Conservation (phyloP, 371 early-diverging fungal species). For the Mortierella sp. region DNA sequence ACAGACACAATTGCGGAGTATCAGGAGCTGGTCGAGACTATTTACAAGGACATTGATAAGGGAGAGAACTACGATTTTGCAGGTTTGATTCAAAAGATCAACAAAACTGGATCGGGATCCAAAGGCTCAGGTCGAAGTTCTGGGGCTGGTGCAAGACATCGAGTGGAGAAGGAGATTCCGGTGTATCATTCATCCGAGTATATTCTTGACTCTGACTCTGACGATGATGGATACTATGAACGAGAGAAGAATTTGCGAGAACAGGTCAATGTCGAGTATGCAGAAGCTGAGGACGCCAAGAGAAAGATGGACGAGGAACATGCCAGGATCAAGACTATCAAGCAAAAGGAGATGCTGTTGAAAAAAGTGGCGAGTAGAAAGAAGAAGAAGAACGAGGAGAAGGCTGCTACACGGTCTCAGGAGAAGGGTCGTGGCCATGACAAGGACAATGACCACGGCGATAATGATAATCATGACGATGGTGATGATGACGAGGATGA, state of each 20-base stretch:
- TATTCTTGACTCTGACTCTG: conserved; percentile 47
- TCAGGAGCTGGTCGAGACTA: conserved; percentile 27
- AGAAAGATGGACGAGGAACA: conserved; percentile 16
- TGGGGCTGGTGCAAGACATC: background rate
- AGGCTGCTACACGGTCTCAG: background rate
- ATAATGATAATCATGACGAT: conserved; percentile 3
- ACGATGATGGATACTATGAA: conserved; percentile 26
- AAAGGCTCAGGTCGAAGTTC: background rate
- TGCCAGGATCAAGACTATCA: conserved; percentile 14
- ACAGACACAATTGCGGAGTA: conserved; percentile 42
- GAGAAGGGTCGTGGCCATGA: conserved; percentile 3
- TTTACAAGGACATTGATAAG: background rate
- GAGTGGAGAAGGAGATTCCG: conserved; percentile 7
- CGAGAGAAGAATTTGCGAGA: conserved; percentile 21
- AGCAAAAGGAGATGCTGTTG: conserved; percentile 9
- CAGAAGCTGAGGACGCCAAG: conserved; percentile 22
- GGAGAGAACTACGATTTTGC: conserved; percentile 13
- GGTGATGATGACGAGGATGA: conserved; percentile 12
- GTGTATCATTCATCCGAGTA: conserved; percentile 41
- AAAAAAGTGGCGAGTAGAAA: too few species aligned
- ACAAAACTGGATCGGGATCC: conserved; percentile 1
- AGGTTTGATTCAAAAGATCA: conserved; percentile 24
- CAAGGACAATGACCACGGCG: conserved; percentile 3
- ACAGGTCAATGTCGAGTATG: conserved; percentile 1
- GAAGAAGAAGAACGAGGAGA: background rate